Percentiles rank a stretch among this genome's conserved stretches.
These are phyloP conservation scores for Tritrichomonas musculus DNA, from an alignment of 208 protist species.

Conservation along the genomic window DNA sequence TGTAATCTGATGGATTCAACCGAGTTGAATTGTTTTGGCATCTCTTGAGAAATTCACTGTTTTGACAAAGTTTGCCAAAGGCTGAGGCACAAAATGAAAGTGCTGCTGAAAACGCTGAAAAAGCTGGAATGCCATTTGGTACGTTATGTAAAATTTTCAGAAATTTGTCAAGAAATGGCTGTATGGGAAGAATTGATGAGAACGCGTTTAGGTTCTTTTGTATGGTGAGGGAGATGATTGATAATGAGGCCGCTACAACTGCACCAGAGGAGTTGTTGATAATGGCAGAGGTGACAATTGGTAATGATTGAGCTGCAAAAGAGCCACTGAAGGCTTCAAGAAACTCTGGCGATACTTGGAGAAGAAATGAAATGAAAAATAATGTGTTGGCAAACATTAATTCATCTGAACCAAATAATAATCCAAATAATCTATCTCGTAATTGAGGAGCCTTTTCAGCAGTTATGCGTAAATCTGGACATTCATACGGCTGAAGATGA, in stretches of 20 bases:
- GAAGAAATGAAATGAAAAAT: background rate
- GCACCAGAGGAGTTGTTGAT: background rate
- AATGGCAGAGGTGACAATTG: background rate
- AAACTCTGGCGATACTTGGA: background rate
- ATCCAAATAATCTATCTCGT: background rate
- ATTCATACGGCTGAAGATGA: too few species aligned
- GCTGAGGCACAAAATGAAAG: background rate
- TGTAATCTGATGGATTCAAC: background rate
- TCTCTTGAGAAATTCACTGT: background rate
- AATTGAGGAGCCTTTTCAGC: background rate
- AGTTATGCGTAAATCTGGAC: too few species aligned
- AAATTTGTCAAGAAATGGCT: background rate
- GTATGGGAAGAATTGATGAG: background rate
- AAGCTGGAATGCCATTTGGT: background rate
- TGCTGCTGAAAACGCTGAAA: background rate
- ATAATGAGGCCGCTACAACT: background rate
- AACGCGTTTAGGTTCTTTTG: background rate
- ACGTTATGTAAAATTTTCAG: background rate
- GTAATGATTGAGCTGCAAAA: background rate
- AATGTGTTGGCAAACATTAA: background rate
- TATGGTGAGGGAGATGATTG: background rate
- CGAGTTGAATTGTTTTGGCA: background rate
- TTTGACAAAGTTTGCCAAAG: background rate
- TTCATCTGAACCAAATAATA: background rate
- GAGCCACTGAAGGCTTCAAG: background rate